Percentiles rank a stretch among this genome's conserved stretches.
Conservation (phyloP, 768 basidiomycete genomes). For the Lactarius indigo region DNA sequence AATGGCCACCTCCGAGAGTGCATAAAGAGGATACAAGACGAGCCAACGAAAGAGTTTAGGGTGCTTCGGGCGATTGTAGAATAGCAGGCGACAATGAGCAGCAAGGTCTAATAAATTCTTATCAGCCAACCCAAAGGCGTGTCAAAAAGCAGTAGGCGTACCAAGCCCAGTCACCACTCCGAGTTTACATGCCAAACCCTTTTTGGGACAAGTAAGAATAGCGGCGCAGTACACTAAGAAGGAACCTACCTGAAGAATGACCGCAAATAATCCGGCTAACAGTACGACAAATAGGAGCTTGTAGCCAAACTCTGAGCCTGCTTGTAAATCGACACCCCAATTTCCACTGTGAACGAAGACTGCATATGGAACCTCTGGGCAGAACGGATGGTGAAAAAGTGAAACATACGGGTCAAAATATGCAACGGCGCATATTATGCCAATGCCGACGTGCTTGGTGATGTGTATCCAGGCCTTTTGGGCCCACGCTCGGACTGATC, state of each 20-base stretch:
- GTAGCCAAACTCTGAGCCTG: slow-evolving; percentile 84
- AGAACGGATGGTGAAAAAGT: not conserved
- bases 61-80: slow-evolving; percentile 42
- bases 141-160: slow-evolving; percentile 33
- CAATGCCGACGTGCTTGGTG: slow-evolving; percentile 70
- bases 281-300: slow-evolving; percentile 76
- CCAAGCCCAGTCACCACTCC: slow-evolving; percentile 82
- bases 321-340: slow-evolving; percentile 88
- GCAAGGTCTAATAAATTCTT: slow-evolving; percentile 39
- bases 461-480: slow-evolving; percentile 40
- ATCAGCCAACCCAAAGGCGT: not conserved
- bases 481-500: not conserved
- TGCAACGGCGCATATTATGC: slow-evolving; percentile 83
- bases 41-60: slow-evolving; percentile 37
- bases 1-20: slow-evolving; percentile 47
- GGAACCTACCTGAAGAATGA: slow-evolving; percentile 65
- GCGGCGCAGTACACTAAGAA: not conserved
- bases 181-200: slow-evolving; percentile 76
- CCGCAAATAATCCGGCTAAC: slow-evolving; percentile 76
- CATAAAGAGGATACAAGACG: slow-evolving; percentile 46
- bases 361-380: slow-evolving; percentile 1
- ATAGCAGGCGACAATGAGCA: slow-evolving; percentile 44
- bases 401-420: slow-evolving; percentile 79
- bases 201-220: slow-evolving; percentile 29
- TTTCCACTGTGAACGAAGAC: slow-evolving; percentile 54